Conservation (phyloP, 306 rosid species). For the Pyrus communis region DNA sequence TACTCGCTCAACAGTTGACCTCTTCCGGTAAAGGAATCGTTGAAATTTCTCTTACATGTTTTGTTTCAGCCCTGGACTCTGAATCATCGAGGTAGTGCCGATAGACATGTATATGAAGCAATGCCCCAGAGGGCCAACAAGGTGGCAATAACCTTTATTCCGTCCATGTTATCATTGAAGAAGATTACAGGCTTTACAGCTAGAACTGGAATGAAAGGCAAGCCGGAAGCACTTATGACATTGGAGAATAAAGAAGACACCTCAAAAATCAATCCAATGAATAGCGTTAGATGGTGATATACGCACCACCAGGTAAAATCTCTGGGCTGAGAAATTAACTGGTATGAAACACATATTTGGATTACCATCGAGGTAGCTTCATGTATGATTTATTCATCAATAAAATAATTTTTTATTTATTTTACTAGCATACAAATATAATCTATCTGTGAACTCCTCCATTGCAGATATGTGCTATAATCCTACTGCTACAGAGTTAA, state of each 20-base stretch:
- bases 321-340: not conserved
- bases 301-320: not conserved
- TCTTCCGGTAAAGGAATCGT: slow-evolving; percentile 6
- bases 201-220: slow-evolving; percentile 34
- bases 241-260: slow-evolving; percentile 40
- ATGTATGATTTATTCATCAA: not conserved
- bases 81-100: not conserved
- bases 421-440: not conserved
- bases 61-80: not conserved
- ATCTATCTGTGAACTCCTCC: not conserved
- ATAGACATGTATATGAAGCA: too few relatives aligned
- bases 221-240: slow-evolving; percentile 22
- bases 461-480: not conserved
- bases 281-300: slow-evolving; percentile 4
- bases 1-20: not conserved
- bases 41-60: not conserved
- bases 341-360: not conserved
- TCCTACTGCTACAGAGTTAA: not conserved
- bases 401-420: not conserved
- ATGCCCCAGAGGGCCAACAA: too few relatives aligned
- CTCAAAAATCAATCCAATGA: slow-evolving; percentile 33
- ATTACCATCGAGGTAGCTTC: not conserved
- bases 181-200: slow-evolving; percentile 22
- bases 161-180: slow-evolving; percentile 22
- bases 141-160: too few relatives aligned